phyloP scores from a whole-genome alignment of 1,284 basidiomycete genomes.

The Ceratobasidium sp. region DNA sequence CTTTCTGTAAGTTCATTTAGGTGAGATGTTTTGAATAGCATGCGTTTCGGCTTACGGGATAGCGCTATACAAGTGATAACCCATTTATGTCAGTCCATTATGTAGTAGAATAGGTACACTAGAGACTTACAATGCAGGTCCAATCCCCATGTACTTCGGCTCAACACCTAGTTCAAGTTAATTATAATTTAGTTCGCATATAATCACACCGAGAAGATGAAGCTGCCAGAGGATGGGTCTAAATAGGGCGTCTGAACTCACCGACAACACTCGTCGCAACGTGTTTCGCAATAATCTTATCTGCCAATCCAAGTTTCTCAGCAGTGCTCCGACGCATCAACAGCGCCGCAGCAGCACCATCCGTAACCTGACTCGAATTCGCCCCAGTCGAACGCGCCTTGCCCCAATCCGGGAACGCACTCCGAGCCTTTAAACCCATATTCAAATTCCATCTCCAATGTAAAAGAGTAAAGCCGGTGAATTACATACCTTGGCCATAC shows the following conservation, averaged over 20 bases:
- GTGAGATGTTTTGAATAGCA: background rate
- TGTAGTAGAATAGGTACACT: slow-evolving; percentile 42
- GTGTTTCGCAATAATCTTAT: slow-evolving; percentile 89
- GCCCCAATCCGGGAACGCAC: slow-evolving; percentile 68
- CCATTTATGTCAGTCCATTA: background rate
- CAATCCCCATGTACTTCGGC: slow-evolving; percentile 64
- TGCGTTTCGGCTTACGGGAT: slow-evolving; percentile 56
- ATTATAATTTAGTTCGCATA: background rate
- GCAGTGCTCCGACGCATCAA: slow-evolving; percentile 88
- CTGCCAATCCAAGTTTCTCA: slow-evolving; percentile 79
- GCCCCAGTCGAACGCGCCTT: slow-evolving; percentile 84
- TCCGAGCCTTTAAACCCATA: slow-evolving; percentile 47
- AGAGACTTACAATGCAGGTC: slow-evolving; percentile 59
- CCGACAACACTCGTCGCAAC: slow-evolving; percentile 73
- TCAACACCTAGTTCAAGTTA: slow-evolving; percentile 56
- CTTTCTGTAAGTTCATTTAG: slow-evolving; percentile 50
- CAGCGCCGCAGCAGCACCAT: slow-evolving; percentile 93
- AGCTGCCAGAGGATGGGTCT: slow-evolving; percentile 30
- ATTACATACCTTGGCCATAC: slow-evolving; percentile 74
- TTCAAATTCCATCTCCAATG: slow-evolving; percentile 67
- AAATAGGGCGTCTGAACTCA: slow-evolving; percentile 55
- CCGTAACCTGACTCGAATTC: slow-evolving; percentile 94
- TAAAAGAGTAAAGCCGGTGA: slow-evolving; percentile 71
- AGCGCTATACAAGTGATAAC: slow-evolving; percentile 52
- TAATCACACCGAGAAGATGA: background rate